Conservation (phyloP, 2,329 filamentous ascomycete species). For the Colletotrichum tropicale region DNA sequence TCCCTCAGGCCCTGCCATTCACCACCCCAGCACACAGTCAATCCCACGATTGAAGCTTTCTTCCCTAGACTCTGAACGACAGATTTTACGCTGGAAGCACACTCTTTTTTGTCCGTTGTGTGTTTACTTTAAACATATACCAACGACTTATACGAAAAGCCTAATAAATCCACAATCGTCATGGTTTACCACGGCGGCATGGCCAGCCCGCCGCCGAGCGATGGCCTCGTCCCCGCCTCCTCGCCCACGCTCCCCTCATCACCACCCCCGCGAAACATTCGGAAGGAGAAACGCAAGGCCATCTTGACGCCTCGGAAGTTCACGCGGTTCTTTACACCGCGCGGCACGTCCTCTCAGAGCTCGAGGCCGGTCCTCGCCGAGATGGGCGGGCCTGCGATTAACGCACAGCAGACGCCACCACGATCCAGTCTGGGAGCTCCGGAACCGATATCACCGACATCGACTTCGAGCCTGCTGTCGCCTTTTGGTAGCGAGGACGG, state of each 20-base stretch:
- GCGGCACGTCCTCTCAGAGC: constrained; percentile 41
- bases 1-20: background rate
- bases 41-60: background rate
- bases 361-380: constrained; percentile 45
- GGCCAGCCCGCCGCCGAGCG: constrained; percentile 23
- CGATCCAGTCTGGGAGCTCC: background rate
- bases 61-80: background rate
- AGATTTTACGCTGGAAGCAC: background rate
- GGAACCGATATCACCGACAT: constrained; percentile 7
- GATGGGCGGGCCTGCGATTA: constrained; percentile 43
- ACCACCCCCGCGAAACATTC: constrained; percentile 23
- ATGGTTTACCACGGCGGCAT: constrained; percentile 20
- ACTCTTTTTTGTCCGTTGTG: background rate
- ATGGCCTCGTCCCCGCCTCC: constrained; percentile 20
- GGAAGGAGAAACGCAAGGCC: constrained; percentile 53
- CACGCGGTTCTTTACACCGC: constrained; percentile 56
- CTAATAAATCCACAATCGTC: background rate
- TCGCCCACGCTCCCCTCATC: constrained; percentile 26
- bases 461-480: background rate
- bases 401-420: constrained; percentile 25
- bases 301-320: constrained; percentile 62
- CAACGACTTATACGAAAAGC: background rate
- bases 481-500: constrained; percentile 11
- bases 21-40: background rate
- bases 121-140: background rate